Base-by-base conservation (phyloP, 495 filamentous ascomycete species). In the Penicillium pulvis region DNA sequence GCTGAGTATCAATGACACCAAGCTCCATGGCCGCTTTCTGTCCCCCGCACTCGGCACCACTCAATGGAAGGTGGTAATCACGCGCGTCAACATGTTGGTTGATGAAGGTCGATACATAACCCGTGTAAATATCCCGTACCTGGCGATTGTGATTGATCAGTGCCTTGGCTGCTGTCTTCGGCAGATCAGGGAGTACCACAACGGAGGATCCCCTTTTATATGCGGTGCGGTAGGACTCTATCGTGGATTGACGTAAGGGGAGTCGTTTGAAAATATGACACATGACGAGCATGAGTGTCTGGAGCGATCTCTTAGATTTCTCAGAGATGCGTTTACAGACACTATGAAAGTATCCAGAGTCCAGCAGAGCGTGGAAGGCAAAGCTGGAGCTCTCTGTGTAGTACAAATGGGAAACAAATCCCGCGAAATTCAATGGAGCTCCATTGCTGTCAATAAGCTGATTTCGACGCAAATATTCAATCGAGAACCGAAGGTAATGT, bases 401-500 rank as follows among this genome's bases (percentile, higher is more conserved):
- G 70, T 89, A 90, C 0, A 93, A 75, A 70, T 91, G 89, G 6
- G 81, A 80, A 5, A 90, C 78, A 26, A 80, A 71, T 2, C 83
- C 82, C 0, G 89, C 82, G 62, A 92, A 90, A 62, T 91, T 90
- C 17, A 89, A 69, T 0, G 90, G 88, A 14, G 67, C 76, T 23
- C 89, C 90, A 10, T 65, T 63, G 10, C 75, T 56, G 20, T 79
- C 83, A 23, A 93, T 75, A 1, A 93, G 80, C 31, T 80, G 67
- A 59, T 91, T 85, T 12, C 88, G 75, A 30, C 88, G 81, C 7
- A 92, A 81, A 61, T 91, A 92, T 56, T 93, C 90, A 44, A 93
- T 89, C 0, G 89, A 91, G 59, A 92, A 92, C 11, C 90, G 78
- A 8, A 93, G 69, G 65, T 92, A 88, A 61, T 93, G 89, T 0